Conservation (phyloP, 768 basidiomycete genomes). For the Fomitopsis serialis region DNA sequence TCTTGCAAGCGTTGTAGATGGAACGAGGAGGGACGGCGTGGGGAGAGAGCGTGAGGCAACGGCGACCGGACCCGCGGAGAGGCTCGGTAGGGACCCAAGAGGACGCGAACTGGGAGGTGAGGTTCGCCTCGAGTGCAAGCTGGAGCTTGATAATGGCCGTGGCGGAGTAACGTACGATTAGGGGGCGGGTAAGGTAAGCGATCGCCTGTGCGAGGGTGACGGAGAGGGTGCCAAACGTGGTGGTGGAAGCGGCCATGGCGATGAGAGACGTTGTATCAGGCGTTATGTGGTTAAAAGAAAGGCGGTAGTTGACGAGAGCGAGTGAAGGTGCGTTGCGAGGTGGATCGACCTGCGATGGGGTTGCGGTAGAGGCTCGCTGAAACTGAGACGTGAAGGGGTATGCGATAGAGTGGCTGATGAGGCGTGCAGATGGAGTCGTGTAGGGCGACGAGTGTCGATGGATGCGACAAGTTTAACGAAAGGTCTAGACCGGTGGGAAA, state of each 20-base stretch:
- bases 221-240: constrained; percentile 39
- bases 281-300: constrained; percentile 1
- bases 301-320: constrained; percentile 16
- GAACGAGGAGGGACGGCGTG: constrained; percentile 62
- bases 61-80: constrained; percentile 61
- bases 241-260: constrained; percentile 29
- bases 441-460: constrained; percentile 20
- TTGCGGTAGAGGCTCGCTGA: constrained; percentile 31
- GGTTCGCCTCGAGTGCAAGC: constrained; percentile 66
- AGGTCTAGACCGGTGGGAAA: constrained; percentile 9
- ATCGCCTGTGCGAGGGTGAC: constrained; percentile 70
- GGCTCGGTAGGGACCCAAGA: constrained; percentile 65
- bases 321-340: constrained; percentile 19
- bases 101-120: constrained; percentile 61
- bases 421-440: constrained; percentile 16
- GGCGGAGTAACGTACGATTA: constrained; percentile 51
- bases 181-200: constrained; percentile 65
- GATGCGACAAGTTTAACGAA: constrained; percentile 15
- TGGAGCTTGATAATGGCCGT: constrained; percentile 65
- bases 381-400: constrained; percentile 23
- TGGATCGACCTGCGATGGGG: constrained; percentile 64
- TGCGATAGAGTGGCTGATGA: constrained; percentile 18
- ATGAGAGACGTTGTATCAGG: constrained; percentile 1
- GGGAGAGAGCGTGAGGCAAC: constrained; percentile 72
- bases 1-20: constrained; percentile 65